Evolutionary conservation across 1,284 basidiomycete genomes (phyloP), one percentile per base, ranked within the genome.

Genomic region (Pascua sp.): DNA sequence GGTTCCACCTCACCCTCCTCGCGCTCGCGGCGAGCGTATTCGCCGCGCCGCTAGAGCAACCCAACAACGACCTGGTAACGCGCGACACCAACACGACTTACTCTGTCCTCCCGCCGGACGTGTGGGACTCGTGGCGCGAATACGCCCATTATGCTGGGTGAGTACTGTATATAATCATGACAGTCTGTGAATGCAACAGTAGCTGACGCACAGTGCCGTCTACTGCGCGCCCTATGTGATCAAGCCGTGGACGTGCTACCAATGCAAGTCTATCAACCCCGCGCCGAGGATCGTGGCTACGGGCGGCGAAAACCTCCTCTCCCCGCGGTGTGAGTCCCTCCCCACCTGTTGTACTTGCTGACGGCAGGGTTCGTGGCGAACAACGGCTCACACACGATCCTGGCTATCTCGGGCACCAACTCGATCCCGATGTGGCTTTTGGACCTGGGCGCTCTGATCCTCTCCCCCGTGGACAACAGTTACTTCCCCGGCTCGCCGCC

Each of bases 341-440:
- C 11, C 4, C 12, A 41, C 40, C 12, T 11, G 15, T 13, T 9
- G 42, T 16, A 43, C 42, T 15, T 41, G 12, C 44, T 11, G 24
- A 32, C 24, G 7, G 11, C 37, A 57, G 55, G 51, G 50, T 55
- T 50, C 40, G 56, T 56, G 12, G 56, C 49, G 24, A 47, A 55
- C 40, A 55, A 61, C 11, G 51, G 52, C 45, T 43, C 49, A 11
- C 52, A 51, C 17, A 39, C 61, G 40, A 24, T 66, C 13, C 53
- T 69, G n/a, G 48, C 61, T 16, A 57, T 69, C 36, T 38, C 61
- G 4, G 67, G 67, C 8, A 67, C 67, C 32, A 59, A 59, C 49
- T 64, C 61, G 4, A 54, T 65, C 56, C 55, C 42, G 42, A 54
- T 61, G 44, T 24, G n/a, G n/a, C 10, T 24, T 3, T 4, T 11